These are phyloP conservation scores for Pisolithus sp. DNA, from an alignment of 768 basidiomycete species.

Conservation along the genomic window DNA sequence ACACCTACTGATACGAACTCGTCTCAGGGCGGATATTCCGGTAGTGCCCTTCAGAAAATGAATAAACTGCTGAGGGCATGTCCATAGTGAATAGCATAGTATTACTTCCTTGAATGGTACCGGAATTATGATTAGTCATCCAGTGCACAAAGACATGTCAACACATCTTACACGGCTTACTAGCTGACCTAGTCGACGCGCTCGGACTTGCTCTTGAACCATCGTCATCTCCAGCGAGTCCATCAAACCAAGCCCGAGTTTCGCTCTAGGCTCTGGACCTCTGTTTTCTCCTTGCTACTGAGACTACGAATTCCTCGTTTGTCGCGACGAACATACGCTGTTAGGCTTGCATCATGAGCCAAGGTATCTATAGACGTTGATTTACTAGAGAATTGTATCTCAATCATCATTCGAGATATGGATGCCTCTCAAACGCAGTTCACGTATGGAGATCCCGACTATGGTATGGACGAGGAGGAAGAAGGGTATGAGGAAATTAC, in stretches of 20 bases:
- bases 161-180: slow-evolving; percentile 22
- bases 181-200: slow-evolving; percentile 14
- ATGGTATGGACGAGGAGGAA: slow-evolving; percentile 48
- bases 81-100: slow-evolving; percentile 2
- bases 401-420: slow-evolving; percentile 38
- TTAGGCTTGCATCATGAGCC: slow-evolving; percentile 16
- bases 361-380: slow-evolving; percentile 22
- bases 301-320: neutral
- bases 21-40: slow-evolving; percentile 43
- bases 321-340: neutral
- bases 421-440: slow-evolving; percentile 41
- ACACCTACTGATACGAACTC: neutral
- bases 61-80: slow-evolving; percentile 33
- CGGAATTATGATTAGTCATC: neutral
- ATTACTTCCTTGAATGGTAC: too few species aligned
- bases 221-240: neutral
- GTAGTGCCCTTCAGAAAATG: slow-evolving; percentile 46
- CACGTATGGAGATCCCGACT: slow-evolving; percentile 54
- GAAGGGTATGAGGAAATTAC: slow-evolving; percentile 73
- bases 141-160: slow-evolving; percentile 15
- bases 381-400: slow-evolving; percentile 23
- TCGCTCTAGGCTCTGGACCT: neutral
- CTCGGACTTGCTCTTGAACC: slow-evolving; percentile 14
- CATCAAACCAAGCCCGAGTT: neutral
- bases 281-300: neutral